Percentiles rank a stretch among this genome's conserved stretches.
phyloP scores from a whole-genome alignment of 1,139 yeast genomes.

The Hyphopichia burtonii region DNA sequence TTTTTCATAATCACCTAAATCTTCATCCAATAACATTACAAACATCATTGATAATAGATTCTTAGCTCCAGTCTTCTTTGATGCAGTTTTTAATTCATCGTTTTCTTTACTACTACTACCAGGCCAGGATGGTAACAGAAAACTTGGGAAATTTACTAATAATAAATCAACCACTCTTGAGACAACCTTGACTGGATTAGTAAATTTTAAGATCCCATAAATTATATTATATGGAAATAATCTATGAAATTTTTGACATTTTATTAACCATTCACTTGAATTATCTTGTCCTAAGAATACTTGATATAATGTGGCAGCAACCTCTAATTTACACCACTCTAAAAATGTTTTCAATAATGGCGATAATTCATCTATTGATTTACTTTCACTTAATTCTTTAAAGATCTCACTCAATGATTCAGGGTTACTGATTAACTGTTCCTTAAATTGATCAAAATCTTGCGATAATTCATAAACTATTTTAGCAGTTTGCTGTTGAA shows the following conservation, averaged over 20 bases:
- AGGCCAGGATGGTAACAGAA: constrained; percentile 20
- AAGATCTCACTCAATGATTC: constrained; percentile 51
- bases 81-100: constrained; percentile 8
- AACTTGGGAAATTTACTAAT: constrained; percentile 65
- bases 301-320: constrained; percentile 82
- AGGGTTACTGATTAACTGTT: constrained; percentile 49
- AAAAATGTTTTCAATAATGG: constrained; percentile 67
- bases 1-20: constrained; percentile 62
- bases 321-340: constrained; percentile 78
- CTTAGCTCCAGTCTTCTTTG: constrained; percentile 50
- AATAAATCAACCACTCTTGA: constrained; percentile 76
- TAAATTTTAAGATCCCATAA: constrained; percentile 70
- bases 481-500: constrained; percentile 63
- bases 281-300: constrained; percentile 76
- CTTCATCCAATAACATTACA: constrained; percentile 74
- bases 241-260: constrained; percentile 65
- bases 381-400: constrained; percentile 57
- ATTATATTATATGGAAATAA: constrained; percentile 76
- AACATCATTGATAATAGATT: constrained; percentile 70
- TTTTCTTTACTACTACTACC: constrained; percentile 11
- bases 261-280: constrained; percentile 69
- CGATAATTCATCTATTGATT: constrained; percentile 59
- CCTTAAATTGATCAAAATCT: constrained; percentile 56
- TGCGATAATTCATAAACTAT: constrained; percentile 43
- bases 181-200: constrained; percentile 84